phyloP scores from a whole-genome alignment of 345 rosid species.

The Aethionema arabicum region DNA sequence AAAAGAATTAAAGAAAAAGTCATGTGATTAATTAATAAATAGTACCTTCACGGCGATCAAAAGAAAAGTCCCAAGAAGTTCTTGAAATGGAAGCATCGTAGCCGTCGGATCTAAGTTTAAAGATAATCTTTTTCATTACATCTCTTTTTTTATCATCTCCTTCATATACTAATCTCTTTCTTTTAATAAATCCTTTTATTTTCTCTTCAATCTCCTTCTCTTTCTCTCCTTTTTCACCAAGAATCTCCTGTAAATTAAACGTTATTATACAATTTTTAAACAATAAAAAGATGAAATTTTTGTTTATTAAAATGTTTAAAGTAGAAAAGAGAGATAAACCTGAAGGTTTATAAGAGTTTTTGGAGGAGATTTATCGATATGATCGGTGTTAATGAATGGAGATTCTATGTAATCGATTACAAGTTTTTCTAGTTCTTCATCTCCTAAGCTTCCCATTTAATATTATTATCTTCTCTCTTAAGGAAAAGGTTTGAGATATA shows the following conservation, averaged over 20 bases:
- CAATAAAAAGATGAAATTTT: background rate
- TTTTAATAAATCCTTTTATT: conserved; percentile 26
- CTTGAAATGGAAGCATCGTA: conserved; percentile 39
- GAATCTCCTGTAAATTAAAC: conserved; percentile 37
- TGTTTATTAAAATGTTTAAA: background rate
- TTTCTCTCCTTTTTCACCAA: conserved; percentile 30
- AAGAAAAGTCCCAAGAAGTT: conserved; percentile 43
- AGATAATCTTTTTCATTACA: conserved; percentile 40
- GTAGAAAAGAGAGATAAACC: conserved; percentile 19
- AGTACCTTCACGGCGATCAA: conserved; percentile 35
- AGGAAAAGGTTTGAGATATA: background rate
- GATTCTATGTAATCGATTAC: conserved; percentile 50
- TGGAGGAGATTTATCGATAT: conserved; percentile 28
- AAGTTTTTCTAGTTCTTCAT: conserved; percentile 50
- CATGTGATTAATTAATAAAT: too few relatives aligned
- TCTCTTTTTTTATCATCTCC: conserved; percentile 38
- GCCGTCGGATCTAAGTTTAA: conserved; percentile 36
- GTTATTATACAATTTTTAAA: too few relatives aligned
- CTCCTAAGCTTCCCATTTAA: conserved; percentile 46
- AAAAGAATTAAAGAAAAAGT: too few relatives aligned
- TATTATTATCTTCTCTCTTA: conserved; percentile 7
- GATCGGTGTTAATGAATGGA: conserved; percentile 13
- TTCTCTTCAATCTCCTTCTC: conserved; percentile 43
- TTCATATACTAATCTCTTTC: conserved; percentile 14
- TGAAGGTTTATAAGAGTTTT: conserved; percentile 30